Percentiles rank a stretch among this genome's conserved stretches.
Conservation (phyloP, 2,329 filamentous ascomycete species). For the Amauroascus niger region DNA sequence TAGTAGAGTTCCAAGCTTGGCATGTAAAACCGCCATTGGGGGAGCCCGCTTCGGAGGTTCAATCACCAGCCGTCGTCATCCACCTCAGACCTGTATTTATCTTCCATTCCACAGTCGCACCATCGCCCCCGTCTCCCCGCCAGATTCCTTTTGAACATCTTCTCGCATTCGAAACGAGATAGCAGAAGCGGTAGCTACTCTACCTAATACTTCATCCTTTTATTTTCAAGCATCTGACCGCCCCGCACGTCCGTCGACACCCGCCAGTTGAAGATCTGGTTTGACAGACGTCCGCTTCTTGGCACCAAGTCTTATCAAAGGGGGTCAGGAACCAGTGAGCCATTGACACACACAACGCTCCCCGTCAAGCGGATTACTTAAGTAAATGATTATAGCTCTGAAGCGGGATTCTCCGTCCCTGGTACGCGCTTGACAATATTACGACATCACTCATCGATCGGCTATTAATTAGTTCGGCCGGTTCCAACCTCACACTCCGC, state of each 20-base stretch:
- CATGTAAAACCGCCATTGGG: too few relatives aligned
- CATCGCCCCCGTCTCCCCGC: background rate
- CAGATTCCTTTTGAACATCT: background rate
- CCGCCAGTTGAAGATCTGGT: background rate
- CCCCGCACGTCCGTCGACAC: background rate
- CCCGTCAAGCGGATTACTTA: background rate
- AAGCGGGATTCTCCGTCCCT: background rate
- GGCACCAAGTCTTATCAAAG: background rate
- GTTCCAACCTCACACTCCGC: conserved; percentile 9
- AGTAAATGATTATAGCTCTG: background rate
- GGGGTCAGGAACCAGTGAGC: background rate
- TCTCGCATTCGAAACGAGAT: background rate
- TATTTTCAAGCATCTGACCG: background rate
- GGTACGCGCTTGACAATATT: background rate
- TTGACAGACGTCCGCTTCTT: background rate
- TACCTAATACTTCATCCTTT: too few relatives aligned
- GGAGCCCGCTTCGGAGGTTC: too few relatives aligned
- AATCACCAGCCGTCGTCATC: background rate
- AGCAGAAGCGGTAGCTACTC: background rate
- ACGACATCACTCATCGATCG: background rate
- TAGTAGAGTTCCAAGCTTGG: too few relatives aligned
- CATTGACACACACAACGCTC: background rate
- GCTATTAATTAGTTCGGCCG: background rate
- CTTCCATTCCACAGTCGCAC: too few relatives aligned
- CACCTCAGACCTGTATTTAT: too few relatives aligned